Evolutionary conservation across 108 stramenopile genomes (phyloP).

Genomic region (Seminavis robusta): DNA sequence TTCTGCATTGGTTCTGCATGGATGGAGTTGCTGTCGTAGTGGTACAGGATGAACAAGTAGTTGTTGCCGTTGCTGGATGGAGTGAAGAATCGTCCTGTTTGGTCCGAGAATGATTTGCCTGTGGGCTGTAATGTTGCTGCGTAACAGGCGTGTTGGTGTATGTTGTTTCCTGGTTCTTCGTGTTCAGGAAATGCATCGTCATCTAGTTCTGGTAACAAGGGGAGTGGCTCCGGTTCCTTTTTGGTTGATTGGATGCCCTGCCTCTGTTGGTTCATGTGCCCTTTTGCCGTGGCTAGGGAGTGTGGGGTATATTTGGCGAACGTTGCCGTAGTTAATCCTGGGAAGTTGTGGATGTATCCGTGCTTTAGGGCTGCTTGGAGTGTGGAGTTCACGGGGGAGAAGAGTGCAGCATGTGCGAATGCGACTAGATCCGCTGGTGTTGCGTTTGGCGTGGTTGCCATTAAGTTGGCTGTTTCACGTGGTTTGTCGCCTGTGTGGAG

Average conservation of each 20-base stretch:
- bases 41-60: constrained; percentile 34
- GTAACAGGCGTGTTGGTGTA: constrained; percentile 5
- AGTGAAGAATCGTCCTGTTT: constrained; percentile 28
- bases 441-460: not conserved
- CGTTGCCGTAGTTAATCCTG: constrained; percentile 10
- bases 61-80: constrained; percentile 28
- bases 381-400: constrained; percentile 18
- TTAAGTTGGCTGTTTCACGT: not conserved
- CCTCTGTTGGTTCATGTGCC: not conserved
- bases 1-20: constrained; percentile 14
- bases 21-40: constrained; percentile 41
- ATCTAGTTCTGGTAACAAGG: not conserved
- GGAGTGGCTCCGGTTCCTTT: not conserved
- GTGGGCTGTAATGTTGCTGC: constrained; percentile 7
- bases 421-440: constrained; percentile 12
- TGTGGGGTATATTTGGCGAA: constrained; percentile 4
- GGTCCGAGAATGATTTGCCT: constrained; percentile 32
- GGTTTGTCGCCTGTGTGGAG: not conserved
- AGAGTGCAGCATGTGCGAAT: constrained; percentile 23
- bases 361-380: constrained; percentile 2
- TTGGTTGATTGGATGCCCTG: not conserved
- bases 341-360: constrained; percentile 6
- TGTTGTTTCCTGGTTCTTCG: too few relatives aligned
- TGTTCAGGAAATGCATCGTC: too few relatives aligned
- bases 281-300: not conserved